Evolutionary conservation across 306 rosid genomes (phyloP).

Genomic region (Trifolium subterraneum): DNA sequence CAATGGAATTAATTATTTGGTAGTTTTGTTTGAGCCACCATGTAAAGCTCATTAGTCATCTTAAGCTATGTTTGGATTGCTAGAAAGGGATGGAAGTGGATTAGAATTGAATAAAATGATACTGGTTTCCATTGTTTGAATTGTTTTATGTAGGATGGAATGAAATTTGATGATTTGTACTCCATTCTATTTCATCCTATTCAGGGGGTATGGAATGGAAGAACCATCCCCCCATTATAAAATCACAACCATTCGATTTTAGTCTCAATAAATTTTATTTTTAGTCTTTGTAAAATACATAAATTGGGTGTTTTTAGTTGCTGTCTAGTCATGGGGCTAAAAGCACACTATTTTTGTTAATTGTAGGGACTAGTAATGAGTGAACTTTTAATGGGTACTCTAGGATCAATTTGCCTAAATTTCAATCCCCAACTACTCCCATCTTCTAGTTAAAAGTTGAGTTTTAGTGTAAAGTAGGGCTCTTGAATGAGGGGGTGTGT

Average conservation of each 20-base stretch:
- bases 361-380: not conserved
- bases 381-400: not conserved
- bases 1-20: conserved; percentile 16
- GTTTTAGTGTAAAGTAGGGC: not conserved
- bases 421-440: not conserved
- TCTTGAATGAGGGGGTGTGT: not conserved
- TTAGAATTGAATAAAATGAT: not conserved
- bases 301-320: not conserved
- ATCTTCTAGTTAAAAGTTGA: not conserved
- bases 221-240: not conserved
- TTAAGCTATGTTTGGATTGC: conserved; percentile 29
- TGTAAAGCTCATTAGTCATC: conserved; percentile 7
- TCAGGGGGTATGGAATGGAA: conserved; percentile 1
- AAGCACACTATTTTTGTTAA: not conserved
- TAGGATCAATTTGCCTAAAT: not conserved
- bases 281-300: not conserved
- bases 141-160: conserved; percentile 6
- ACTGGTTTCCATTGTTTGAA: not conserved
- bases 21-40: conserved; percentile 19
- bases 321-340: not conserved
- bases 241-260: not conserved
- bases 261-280: not conserved
- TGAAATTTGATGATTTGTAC: conserved; percentile 18
- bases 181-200: not conserved
- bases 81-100: not conserved